These are phyloP conservation scores for Blastomyces emzantsi DNA, from an alignment of 2,329 filamentous ascomycete genomes.

Conservation along the genomic window DNA sequence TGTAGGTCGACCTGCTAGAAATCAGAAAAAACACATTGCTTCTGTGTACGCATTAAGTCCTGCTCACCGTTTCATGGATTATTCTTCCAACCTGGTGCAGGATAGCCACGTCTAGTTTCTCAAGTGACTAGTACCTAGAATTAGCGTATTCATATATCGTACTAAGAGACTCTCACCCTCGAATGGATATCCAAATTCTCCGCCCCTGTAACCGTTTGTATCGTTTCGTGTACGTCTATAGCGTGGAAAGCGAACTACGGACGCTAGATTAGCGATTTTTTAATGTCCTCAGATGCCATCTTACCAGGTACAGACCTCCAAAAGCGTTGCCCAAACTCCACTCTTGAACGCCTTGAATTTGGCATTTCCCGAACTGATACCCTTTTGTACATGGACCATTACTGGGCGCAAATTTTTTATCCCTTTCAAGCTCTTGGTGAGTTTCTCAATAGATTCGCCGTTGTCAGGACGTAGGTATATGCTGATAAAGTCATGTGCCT, in stretches of 20 bases:
- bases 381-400: constrained; percentile 65
- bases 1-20: constrained; percentile 61
- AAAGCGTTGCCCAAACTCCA: constrained; percentile 65
- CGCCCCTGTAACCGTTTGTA: constrained; percentile 50
- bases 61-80: constrained; percentile 54
- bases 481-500: constrained; percentile 61
- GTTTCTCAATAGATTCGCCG: constrained; percentile 42
- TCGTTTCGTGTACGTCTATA: constrained; percentile 57
- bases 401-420: constrained; percentile 67
- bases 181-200: constrained; percentile 45
- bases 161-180: constrained; percentile 37
- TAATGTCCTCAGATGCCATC: not conserved
- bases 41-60: not conserved
- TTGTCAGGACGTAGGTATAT: constrained; percentile 63
- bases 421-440: constrained; percentile 55
- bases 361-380: constrained; percentile 50
- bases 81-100: constrained; percentile 59
- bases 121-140: constrained; percentile 41
- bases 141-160: not conserved
- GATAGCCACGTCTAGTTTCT: constrained; percentile 49
- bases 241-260: constrained; percentile 60
- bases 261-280: constrained; percentile 9
- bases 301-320: constrained; percentile 34
- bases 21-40: not conserved
- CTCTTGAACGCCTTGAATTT: constrained; percentile 50